Evolutionary conservation across 176 grass and related monocot species (phyloP), one percentile per base, ranked within the genome.

Genomic region (Panicum miliaceum): DNA sequence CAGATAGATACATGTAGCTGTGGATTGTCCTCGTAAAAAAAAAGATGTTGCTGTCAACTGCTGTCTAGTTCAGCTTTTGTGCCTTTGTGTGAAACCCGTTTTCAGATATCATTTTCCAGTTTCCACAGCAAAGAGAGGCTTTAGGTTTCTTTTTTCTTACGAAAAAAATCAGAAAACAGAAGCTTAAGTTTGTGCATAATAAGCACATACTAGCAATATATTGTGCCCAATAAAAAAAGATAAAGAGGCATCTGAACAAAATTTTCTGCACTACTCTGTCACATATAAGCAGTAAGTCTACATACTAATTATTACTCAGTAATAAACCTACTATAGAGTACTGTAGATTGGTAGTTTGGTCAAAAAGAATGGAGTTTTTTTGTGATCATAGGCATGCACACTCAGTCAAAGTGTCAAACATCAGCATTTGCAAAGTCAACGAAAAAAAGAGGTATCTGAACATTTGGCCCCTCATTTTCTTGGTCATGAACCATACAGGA

Each of bases 401-500:
- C 29, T 68, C 50, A 38, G 32, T 81, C 41, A n/a, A n/a, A n/a
- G n/a, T n/a, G n/a, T n/a, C n/a, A 57, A 67, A 29, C 15, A 81
- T 25, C 45, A 80, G 41, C 41, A 42, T 34, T 27, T 76, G 23
- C 7, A 47, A 47, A 34, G 82, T 85, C 76, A 83, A 72, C 2
- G 15, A 73, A 79, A 29, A 11, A 8, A 41, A 12, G 10, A 32
- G 29, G n/a, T n/a, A 32, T 65, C 15, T 77, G 19, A 42, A 36
- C 1, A 78, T 32, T 8, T 88, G 20, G 12, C 3, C 8, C 4
- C 43, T 59, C 4, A 0, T 65, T 64, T 78, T 45, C 22, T 27
- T 78, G 79, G 57, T 59, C 41, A 41, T 89, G 37, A 10, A 78
- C 40, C 14, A 22, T 27, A 12, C 71, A 99, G 93, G 84, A 99